Conservation (phyloP, 2,329 filamentous ascomycete genomes). For the Hymenoscyphus repandus region DNA sequence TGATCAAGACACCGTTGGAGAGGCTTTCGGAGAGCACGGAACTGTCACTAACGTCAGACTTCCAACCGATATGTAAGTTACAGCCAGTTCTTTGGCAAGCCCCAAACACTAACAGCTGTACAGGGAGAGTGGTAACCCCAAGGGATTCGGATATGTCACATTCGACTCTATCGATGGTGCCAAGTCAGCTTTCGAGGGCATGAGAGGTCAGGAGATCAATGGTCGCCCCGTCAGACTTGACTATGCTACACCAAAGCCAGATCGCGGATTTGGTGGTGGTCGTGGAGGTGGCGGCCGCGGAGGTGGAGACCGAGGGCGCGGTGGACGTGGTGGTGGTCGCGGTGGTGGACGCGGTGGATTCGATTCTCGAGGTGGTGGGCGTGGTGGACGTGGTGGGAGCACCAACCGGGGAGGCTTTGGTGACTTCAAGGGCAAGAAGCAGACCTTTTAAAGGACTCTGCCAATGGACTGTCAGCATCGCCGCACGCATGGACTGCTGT, state of each 20-base stretch:
- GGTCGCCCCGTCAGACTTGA: slow-evolving; percentile 64
- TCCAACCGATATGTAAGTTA: slow-evolving; percentile 54
- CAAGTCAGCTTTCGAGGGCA: slow-evolving; percentile 53
- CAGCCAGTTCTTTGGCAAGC: neutral
- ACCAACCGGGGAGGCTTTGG: slow-evolving; percentile 51
- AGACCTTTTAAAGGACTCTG: slow-evolving; percentile 32
- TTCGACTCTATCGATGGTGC: slow-evolving; percentile 64
- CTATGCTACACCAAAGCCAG: slow-evolving; percentile 56
- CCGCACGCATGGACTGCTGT: slow-evolving; percentile 22
- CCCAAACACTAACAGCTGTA: slow-evolving; percentile 22
- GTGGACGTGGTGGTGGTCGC: slow-evolving; percentile 37
- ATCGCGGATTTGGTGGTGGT: slow-evolving; percentile 37
- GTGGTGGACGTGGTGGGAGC: slow-evolving; percentile 34
- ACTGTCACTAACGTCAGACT: slow-evolving; percentile 62
- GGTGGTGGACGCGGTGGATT: slow-evolving; percentile 28
- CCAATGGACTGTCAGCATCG: slow-evolving; percentile 19
- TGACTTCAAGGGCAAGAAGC: slow-evolving; percentile 53
- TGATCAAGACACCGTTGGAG: slow-evolving; percentile 57
- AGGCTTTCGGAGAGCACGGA: slow-evolving; percentile 59
- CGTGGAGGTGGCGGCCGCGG: slow-evolving; percentile 36
- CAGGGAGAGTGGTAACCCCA: slow-evolving; percentile 58
- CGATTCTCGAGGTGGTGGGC: slow-evolving; percentile 34
- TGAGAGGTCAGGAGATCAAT: slow-evolving; percentile 58
- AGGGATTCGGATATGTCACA: slow-evolving; percentile 72
- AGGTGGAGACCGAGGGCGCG: slow-evolving; percentile 32